Base-by-base conservation (phyloP, 805 yeast genomes). In the Saturnispora besseyi region DNA sequence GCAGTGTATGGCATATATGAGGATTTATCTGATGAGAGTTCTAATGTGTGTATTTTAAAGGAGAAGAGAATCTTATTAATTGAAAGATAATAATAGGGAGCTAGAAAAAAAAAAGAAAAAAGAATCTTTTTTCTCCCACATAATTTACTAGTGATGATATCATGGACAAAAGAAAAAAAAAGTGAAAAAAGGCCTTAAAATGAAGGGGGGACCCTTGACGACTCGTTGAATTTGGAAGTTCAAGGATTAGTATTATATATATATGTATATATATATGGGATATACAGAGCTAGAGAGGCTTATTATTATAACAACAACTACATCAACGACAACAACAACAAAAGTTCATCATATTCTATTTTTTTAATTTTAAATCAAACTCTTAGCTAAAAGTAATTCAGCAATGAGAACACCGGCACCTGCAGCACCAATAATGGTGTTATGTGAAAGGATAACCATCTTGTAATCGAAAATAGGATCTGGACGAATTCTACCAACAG, bases 381-480 rank as follows among this genome's bases (percentile, higher is more conserved):
- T 76, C 72, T 84, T 89, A 53, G 90, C 90, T 53, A 78, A 69
- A 60, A 93, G 75, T 49, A 89, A 75, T 73, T 93, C 99, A 48
- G 95, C 99, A 65, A 93, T 93, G 68, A 93, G 79, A 53, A 93
- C 76, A 68, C 99, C 99, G 8, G 97, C 85, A 66, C 99, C 99
- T 26, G 99, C 99, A 62, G 99, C 99, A 63, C 99, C 99, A 58
- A 93, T 87, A 61, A 93, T 78, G 49, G 99, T 93, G 76, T 93
- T 93, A 70, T 93, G 99, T 28, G 97, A 90, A 57, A 93, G 74
- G n/a, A 89, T 93, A 49, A 93, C 96, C 90, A 93, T 91, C 73
- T 93, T 93, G 74, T 78, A 81, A 68, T 93, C 99, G 59, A 93
- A 76, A 11, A 93, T 87, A 8, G 96, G 89, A 65, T 93, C 99